Conservation (phyloP, 1,284 basidiomycete genomes). For the Amylostereum areolatum region DNA sequence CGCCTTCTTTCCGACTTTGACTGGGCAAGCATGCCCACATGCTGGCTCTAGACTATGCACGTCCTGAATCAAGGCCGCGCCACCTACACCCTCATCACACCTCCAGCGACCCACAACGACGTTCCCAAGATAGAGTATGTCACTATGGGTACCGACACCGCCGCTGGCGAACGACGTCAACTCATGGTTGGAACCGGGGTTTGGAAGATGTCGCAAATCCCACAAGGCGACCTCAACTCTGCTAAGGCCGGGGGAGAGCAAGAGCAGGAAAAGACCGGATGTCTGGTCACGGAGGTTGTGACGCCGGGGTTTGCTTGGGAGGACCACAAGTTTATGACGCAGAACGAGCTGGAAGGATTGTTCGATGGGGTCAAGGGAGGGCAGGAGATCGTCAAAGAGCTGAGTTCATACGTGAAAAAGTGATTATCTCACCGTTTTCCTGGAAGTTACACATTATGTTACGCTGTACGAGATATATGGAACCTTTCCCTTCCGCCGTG, state of each 20-base stretch:
- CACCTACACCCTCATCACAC: conserved; percentile 40
- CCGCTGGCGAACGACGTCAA: conserved; percentile 34
- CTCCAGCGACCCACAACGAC: conserved; percentile 15
- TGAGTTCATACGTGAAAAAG: conserved; percentile 8
- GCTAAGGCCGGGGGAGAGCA: conserved; percentile 11
- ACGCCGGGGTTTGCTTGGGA: conserved; percentile 44
- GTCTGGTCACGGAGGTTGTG: conserved; percentile 45
- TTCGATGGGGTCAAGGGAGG: conserved; percentile 19
- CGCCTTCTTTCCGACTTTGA: conserved; percentile 9
- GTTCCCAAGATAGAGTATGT: conserved; percentile 3
- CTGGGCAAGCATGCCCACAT: background rate
- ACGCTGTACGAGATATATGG: too few relatives aligned
- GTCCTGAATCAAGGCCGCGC: conserved; percentile 41
- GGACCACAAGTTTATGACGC: conserved; percentile 38
- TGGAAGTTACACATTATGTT: too few relatives aligned
- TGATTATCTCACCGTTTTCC: too few relatives aligned
- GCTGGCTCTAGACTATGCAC: conserved; percentile 38
- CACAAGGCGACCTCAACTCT: conserved; percentile 28
- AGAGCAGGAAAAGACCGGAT: conserved; percentile 21
- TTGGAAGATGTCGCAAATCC: conserved; percentile 44
- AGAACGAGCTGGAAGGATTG: conserved; percentile 23
- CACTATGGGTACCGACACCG: conserved; percentile 34
- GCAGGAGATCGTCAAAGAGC: conserved; percentile 11
- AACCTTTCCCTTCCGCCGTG: too few relatives aligned
- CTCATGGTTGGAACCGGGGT: conserved; percentile 41